A percentile compares a stretch with the other conserved stretches of the same genome.
phyloP scores from a whole-genome alignment of 164 flowering plant genomes.

The Chimonanthus praecox region DNA sequence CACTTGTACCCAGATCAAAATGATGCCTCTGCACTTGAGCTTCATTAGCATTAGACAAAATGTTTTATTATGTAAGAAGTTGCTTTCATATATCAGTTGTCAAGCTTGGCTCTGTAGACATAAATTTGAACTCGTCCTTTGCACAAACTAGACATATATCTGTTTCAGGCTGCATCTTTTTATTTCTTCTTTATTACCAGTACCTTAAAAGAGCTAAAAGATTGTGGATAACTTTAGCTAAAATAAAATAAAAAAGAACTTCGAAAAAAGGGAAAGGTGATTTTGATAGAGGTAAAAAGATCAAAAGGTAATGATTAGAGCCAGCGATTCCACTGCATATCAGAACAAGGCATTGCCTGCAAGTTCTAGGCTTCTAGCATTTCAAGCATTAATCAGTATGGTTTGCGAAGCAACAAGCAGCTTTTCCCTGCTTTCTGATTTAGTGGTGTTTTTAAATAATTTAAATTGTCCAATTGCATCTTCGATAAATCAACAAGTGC shows the following conservation, averaged over 20 bases:
- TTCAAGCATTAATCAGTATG: neutral
- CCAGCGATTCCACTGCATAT: neutral
- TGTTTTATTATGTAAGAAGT: too few species aligned
- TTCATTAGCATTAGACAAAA: neutral
- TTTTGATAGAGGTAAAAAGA: too few species aligned
- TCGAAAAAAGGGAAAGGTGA: too few species aligned
- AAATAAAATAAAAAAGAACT: too few species aligned
- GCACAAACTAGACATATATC: too few species aligned
- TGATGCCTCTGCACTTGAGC: neutral
- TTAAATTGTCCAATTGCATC: neutral
- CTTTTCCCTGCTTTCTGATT: neutral
- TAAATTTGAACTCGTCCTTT: too few species aligned
- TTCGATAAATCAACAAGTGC: neutral
- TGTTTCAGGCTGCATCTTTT: too few species aligned
- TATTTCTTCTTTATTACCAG: too few species aligned
- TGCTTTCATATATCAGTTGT: too few species aligned
- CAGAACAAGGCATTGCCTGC: neutral
- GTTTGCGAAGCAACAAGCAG: neutral
- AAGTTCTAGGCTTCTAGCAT: neutral
- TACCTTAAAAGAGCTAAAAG: too few species aligned
- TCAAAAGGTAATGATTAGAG: neutral
- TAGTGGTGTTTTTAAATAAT: neutral
- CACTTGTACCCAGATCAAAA: neutral
- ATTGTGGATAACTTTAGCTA: too few species aligned
- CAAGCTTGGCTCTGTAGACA: too few species aligned